Percentiles rank a stretch among this genome's conserved stretches.
Evolutionary conservation across 129 eudicot species (phyloP).

Genomic region (Flaveria sonorensis): DNA sequence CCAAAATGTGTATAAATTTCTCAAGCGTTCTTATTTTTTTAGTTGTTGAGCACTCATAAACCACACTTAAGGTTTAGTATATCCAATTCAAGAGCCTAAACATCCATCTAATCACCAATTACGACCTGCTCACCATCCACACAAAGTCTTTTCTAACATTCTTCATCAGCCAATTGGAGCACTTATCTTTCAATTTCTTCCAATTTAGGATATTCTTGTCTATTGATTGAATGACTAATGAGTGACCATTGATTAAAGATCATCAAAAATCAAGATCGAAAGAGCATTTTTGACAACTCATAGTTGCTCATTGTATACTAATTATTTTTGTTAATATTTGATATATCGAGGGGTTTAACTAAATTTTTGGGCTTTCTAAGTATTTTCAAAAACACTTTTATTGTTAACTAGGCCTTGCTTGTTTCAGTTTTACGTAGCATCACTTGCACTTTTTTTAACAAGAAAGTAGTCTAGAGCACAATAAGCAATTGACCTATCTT

Average conservation of each 20-base stretch:
- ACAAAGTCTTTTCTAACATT: neutral
- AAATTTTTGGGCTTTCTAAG: neutral
- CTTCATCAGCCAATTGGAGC: neutral
- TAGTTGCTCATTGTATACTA: neutral
- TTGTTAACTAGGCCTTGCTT: neutral
- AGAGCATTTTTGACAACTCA: neutral
- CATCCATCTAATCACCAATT: neutral
- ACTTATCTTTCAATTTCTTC: neutral
- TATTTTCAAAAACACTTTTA: neutral
- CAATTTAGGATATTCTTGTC: neutral
- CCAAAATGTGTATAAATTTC: neutral
- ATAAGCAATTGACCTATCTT: neutral
- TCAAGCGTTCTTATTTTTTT: neutral
- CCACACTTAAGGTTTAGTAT: neutral
- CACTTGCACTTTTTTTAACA: neutral
- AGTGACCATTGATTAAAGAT: neutral
- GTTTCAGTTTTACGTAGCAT: neutral
- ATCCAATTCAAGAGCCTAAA: neutral
- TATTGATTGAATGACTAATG: neutral
- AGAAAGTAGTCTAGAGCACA: constrained; percentile 3
- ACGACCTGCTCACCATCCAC: neutral
- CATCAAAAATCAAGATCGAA: neutral
- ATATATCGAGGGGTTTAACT: neutral
- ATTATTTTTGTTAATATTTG: neutral
- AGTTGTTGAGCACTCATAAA: neutral